Conservation (phyloP, 805 yeast genomes). For the Alloascoidea africana region DNA sequence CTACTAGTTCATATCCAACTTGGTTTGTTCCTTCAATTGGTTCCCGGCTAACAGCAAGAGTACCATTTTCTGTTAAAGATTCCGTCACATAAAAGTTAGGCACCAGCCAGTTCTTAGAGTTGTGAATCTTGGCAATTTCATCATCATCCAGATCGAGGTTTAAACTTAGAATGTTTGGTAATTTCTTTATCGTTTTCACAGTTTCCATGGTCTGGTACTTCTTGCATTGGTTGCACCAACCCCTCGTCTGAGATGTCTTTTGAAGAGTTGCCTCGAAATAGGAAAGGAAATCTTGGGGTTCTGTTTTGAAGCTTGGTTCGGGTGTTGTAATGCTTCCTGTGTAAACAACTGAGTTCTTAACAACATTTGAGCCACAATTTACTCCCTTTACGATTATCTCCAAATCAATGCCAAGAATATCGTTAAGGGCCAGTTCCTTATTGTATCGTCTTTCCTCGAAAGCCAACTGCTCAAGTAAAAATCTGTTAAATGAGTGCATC, state of each 20-base stretch:
- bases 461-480: constrained; percentile 36
- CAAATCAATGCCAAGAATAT: background rate
- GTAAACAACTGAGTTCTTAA: constrained; percentile 8
- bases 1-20: constrained; percentile 42
- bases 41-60: constrained; percentile 1
- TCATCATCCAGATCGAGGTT: constrained; percentile 33
- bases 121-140: constrained; percentile 5
- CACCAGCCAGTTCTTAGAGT: constrained; percentile 39
- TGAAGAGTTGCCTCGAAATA: background rate
- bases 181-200: constrained; percentile 29
- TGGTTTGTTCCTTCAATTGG: constrained; percentile 4
- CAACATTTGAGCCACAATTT: background rate
- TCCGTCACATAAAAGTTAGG: constrained; percentile 39
- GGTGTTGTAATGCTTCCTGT: constrained; percentile 11
- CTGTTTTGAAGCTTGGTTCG: background rate
- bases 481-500: constrained; percentile 41
- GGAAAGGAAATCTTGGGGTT: no score
- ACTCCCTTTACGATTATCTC: background rate
- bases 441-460: constrained; percentile 29
- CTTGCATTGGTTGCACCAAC: constrained; percentile 37
- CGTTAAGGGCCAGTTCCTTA: background rate
- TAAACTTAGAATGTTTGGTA: constrained; percentile 52
- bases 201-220: constrained; percentile 39
- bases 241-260: constrained; percentile 23
- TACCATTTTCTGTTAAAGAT: constrained; percentile 12